Evolutionary conservation across 192 early-diverging fungal species (phyloP).

Genomic region (Pecoramyces ruminantium): DNA sequence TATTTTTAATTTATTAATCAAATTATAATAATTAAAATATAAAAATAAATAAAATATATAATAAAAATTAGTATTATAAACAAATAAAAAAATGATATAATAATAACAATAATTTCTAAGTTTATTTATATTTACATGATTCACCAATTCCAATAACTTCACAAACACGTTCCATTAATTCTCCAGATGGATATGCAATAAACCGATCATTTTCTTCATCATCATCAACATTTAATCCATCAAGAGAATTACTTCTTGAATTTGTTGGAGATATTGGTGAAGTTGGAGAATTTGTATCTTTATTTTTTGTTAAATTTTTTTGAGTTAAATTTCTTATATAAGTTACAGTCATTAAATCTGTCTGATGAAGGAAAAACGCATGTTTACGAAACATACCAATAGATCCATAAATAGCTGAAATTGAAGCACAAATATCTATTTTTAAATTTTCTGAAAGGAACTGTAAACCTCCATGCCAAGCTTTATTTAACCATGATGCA

Average conservation of each 20-base stretch:
- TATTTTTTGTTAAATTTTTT: constrained; percentile 5
- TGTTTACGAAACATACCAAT: constrained; percentile 47
- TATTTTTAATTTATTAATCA: too few relatives aligned
- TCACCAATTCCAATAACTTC: constrained; percentile 51
- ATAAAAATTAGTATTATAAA: too few relatives aligned
- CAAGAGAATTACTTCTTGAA: constrained; percentile 3
- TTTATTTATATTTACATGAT: too few relatives aligned
- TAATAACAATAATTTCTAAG: too few relatives aligned
- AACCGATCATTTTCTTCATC: not conserved
- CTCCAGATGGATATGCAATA: constrained; percentile 14
- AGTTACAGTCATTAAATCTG: constrained; percentile 15
- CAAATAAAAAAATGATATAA: too few relatives aligned
- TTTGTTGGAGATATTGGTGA: not conserved
- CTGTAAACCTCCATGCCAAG: constrained; percentile 26
- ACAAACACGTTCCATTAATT: constrained; percentile 46
- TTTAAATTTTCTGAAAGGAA: constrained; percentile 39
- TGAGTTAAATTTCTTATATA: not conserved
- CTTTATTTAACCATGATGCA: constrained; percentile 43
- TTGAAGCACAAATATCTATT: constrained; percentile 22
- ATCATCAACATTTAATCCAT: constrained; percentile 19
- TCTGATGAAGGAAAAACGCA: constrained; percentile 52
- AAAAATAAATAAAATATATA: too few relatives aligned
- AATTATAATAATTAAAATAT: too few relatives aligned
- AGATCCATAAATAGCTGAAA: constrained; percentile 36
- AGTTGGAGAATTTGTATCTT: constrained; percentile 5